phyloP scores from a whole-genome alignment of 257 asterid species.

The Solanum bulbocastanum region DNA sequence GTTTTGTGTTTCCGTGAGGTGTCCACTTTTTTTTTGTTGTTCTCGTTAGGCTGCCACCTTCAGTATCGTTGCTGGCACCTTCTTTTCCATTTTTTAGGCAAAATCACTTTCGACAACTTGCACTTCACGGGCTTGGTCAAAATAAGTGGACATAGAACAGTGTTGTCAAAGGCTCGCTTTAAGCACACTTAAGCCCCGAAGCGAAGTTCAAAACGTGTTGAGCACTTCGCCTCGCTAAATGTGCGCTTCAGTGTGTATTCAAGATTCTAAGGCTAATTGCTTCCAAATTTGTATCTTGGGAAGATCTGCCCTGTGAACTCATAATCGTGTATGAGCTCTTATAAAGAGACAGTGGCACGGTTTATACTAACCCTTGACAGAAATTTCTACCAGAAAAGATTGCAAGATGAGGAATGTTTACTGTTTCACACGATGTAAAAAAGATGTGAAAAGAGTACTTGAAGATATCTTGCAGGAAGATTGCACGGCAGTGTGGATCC shows the following conservation, averaged over 20 bases:
- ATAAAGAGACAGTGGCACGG: neutral
- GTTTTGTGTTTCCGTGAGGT: constrained; percentile 60
- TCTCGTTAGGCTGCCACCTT: neutral
- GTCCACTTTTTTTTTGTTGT: constrained; percentile 35
- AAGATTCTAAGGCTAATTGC: neutral
- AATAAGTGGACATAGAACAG: neutral
- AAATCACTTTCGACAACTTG: neutral
- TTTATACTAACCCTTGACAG: neutral
- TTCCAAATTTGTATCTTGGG: neutral
- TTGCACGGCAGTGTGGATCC: neutral
- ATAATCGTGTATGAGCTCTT: neutral
- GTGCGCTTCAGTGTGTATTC: no score
- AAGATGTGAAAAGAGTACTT: neutral
- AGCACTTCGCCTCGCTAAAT: no score
- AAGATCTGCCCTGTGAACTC: neutral
- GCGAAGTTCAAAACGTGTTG: no score
- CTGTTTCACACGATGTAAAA: neutral
- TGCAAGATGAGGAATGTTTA: neutral
- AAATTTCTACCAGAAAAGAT: neutral
- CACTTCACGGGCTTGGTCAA: neutral
- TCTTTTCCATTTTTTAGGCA: neutral
- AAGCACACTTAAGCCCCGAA: no score
- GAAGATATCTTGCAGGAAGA: neutral
- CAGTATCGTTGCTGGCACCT: neutral
- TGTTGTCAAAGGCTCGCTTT: no score